A percentile compares a stretch with the other conserved stretches of the same genome.
Evolutionary conservation across 192 early-diverging fungal genomes (phyloP).

Genomic region (Coemansia sp.): DNA sequence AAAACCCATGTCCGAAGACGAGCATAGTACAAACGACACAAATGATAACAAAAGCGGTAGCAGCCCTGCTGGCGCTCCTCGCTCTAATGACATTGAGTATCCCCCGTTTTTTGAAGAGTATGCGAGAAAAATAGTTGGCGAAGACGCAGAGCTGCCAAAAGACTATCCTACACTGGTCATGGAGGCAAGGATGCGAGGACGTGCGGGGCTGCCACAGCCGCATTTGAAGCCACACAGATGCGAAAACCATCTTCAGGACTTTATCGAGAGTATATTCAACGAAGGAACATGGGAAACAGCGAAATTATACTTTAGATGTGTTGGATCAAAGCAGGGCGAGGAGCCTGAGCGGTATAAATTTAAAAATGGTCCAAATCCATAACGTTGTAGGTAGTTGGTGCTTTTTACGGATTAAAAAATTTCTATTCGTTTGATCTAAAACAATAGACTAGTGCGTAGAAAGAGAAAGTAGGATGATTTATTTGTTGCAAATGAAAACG

Average conservation of each 20-base stretch:
- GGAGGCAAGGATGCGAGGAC: conserved; percentile 41
- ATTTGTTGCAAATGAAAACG: not conserved
- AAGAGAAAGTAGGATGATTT: not conserved
- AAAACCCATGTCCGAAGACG: not conserved
- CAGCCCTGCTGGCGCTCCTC: conserved; percentile 13
- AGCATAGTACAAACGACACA: not conserved
- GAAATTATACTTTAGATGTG: conserved; percentile 40
- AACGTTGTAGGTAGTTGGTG: conserved; percentile 12
- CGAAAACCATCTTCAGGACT: conserved; percentile 49
- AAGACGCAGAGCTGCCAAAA: conserved; percentile 34
- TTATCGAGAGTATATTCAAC: conserved; percentile 44
- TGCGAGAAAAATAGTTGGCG: conserved; percentile 43
- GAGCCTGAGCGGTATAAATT: conserved; percentile 51
- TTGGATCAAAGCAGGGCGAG: conserved; percentile 41
- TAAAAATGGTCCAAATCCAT: conserved; percentile 20
- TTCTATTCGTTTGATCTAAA: not conserved
- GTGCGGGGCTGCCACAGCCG: conserved; percentile 46
- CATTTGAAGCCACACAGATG: conserved; percentile 48
- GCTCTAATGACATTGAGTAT: too few species aligned
- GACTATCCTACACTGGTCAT: conserved; percentile 37
- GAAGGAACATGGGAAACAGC: conserved; percentile 31
- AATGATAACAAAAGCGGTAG: not conserved
- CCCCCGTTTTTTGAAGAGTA: conserved; percentile 43
- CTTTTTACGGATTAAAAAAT: not conserved
- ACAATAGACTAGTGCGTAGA: not conserved